A percentile compares a stretch with the other conserved stretches of the same genome.
These are phyloP conservation scores for Talaromyces sp. DNA, from an alignment of 2,329 filamentous ascomycete species.

Conservation along the genomic window DNA sequence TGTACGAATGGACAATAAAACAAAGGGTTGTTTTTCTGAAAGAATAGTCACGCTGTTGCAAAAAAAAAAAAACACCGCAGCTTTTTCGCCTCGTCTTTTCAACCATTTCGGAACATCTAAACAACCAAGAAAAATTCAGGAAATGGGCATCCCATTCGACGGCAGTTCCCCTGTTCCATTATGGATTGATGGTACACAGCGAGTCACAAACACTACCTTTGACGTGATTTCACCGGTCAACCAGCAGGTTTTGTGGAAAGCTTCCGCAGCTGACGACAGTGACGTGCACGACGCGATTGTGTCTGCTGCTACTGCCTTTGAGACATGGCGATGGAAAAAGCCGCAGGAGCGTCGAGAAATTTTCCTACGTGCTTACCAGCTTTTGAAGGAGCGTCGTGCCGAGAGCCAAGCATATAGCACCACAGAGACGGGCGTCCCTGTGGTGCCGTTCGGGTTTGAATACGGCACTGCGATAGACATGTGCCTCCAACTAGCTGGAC, in stretches of 20 bases:
- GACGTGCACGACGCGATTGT: slow-evolving; percentile 4
- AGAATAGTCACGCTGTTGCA: neutral
- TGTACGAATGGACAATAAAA: neutral
- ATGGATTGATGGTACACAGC: slow-evolving; percentile 1
- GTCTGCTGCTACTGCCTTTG: slow-evolving; percentile 2
- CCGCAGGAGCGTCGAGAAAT: slow-evolving; percentile 6
- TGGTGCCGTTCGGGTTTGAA: neutral
- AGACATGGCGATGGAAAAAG: slow-evolving; percentile 5
- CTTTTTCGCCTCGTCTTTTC: neutral
- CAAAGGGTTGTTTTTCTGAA: neutral
- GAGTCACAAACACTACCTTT: neutral
- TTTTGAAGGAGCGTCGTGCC: neutral
- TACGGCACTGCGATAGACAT: neutral
- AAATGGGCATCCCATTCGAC: neutral
- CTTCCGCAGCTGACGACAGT: slow-evolving; percentile 1
- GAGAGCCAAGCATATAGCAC: neutral
- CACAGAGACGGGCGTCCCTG: slow-evolving; percentile 5
- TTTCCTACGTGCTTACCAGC: neutral
- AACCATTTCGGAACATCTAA: neutral
- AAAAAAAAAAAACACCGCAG: neutral
- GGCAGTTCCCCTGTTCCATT: neutral
- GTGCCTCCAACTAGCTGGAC: neutral
- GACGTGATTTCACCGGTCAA: slow-evolving; percentile 2
- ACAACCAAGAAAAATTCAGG: neutral
- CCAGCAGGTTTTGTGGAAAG: slow-evolving; percentile 1